These are phyloP conservation scores for Parachaetomium inaequale DNA, from an alignment of 495 filamentous ascomycete species.

Conservation along the genomic window DNA sequence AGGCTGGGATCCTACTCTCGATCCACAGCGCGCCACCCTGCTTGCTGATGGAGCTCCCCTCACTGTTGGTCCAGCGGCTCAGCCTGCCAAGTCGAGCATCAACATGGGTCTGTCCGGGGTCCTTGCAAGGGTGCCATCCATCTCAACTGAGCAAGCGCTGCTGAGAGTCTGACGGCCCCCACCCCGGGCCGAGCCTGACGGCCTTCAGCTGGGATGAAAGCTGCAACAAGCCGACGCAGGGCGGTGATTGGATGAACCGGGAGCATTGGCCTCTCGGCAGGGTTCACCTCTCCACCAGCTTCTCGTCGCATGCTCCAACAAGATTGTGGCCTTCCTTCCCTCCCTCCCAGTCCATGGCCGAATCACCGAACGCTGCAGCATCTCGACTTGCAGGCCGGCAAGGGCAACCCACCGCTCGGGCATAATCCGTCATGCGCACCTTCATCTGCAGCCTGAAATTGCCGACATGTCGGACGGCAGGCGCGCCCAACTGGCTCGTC, in stretches of 20 bases:
- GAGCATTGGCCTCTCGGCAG: background rate
- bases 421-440: background rate
- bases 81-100: slow-evolving; percentile 5
- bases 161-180: background rate
- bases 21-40: background rate
- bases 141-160: slow-evolving; percentile 10
- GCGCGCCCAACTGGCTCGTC: background rate
- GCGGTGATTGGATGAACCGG: slow-evolving; percentile 2
- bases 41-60: background rate
- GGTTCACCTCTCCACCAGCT: background rate
- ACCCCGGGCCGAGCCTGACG: slow-evolving; percentile 14
- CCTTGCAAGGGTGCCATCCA: background rate
- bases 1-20: slow-evolving; percentile 5
- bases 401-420: background rate
- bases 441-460: background rate
- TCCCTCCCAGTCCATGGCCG: background rate
- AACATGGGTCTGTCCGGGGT: slow-evolving; percentile 1
- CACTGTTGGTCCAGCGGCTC: slow-evolving; percentile 3
- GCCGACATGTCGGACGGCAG: background rate
- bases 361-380: slow-evolving; percentile 8
- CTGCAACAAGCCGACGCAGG: background rate
- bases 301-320: background rate
- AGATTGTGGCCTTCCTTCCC: background rate
- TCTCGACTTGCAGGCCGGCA: slow-evolving; percentile 1
- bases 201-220: slow-evolving; percentile 14